Base-by-base conservation (phyloP, 306 rosid genomes). In the Cucurbita moschata region DNA sequence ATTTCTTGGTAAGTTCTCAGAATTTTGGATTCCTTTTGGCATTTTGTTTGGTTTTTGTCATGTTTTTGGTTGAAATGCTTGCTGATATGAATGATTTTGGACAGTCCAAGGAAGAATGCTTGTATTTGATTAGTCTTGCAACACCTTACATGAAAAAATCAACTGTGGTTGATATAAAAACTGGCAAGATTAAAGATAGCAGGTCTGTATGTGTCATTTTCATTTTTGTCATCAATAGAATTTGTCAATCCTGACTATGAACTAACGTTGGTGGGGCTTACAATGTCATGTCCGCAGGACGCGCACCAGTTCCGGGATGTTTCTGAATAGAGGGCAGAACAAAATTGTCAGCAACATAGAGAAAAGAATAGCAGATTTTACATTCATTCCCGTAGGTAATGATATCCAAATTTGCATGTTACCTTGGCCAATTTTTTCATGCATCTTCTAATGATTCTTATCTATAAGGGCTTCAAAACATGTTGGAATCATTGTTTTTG, bases 71-170 rank as follows among this genome's bases (percentile, higher is more conserved):
- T 49, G 6, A 6, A 4, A 50, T 55, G 12, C 47, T 71, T 54
- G 18, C 51, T 79, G 79, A 71, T 5, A 13, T 51, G 39, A 83
- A 66, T 75, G 52, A 52, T 85, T 77, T 75, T 76, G 70, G 76
- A 79, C 96, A 92, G 98, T 92, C 98, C 14, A 85, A 87, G 85
- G 92, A 90, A 84, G 96, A 92, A 76, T 92, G 98, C 69, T 92
- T 90, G 63, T 83, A 87, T 84, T 30, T 92, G 76, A 90, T 92
- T 73, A 81, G 78, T 49, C 87, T 89, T 80, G 98, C 96, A 76
- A 83, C 81, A 58, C 98, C 96, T 60, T 50, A 77, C 65, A 88
- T 92, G 98, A 80, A 4, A 26, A 88, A 92, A 77, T 92, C 98
- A 4, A 79, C 86, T 56, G 96, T 92, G 71, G 89, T 90, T 35